Conservation (phyloP, 306 rosid species). For the Lablab purpureus region DNA sequence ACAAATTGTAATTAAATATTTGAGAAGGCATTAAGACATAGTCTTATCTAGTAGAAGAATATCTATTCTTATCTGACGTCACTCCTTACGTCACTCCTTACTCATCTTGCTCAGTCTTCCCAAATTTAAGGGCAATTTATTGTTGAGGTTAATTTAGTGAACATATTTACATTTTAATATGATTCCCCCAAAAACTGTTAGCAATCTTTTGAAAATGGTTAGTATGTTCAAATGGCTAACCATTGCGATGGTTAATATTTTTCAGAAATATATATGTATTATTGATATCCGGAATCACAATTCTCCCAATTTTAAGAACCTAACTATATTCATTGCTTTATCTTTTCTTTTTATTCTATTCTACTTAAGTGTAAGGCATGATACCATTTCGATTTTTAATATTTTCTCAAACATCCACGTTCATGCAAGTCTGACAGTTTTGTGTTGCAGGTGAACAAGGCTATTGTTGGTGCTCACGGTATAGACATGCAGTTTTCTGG, state of each 20-base stretch:
- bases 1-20: slow-evolving; percentile 25
- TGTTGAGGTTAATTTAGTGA: slow-evolving; percentile 21
- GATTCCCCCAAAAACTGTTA: slow-evolving; percentile 15
- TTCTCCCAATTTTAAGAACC: slow-evolving; percentile 15
- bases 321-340: slow-evolving; percentile 18
- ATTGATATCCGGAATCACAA: not conserved
- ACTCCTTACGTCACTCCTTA: not conserved
- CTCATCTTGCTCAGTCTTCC: slow-evolving; percentile 17
- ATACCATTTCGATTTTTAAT: slow-evolving; percentile 23
- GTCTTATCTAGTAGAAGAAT: slow-evolving; percentile 15
- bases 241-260: slow-evolving; percentile 14
- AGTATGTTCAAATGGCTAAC: slow-evolving; percentile 10
- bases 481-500: slow-evolving; percentile 84
- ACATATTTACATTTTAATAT: slow-evolving; percentile 30
- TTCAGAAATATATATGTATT: slow-evolving; percentile 27
- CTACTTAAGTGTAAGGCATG: not conserved
- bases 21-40: slow-evolving; percentile 32
- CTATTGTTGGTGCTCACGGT: slow-evolving; percentile 78
- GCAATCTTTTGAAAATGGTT: slow-evolving; percentile 23
- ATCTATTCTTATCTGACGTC: slow-evolving; percentile 11
- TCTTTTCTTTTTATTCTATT: slow-evolving; percentile 16
- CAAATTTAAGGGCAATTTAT: not conserved
- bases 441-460: slow-evolving; percentile 84
- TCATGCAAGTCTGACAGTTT: slow-evolving; percentile 45
- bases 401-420: slow-evolving; percentile 18